Conservation (phyloP, 345 rosid species). For the Diplotaxis tenuifolia region DNA sequence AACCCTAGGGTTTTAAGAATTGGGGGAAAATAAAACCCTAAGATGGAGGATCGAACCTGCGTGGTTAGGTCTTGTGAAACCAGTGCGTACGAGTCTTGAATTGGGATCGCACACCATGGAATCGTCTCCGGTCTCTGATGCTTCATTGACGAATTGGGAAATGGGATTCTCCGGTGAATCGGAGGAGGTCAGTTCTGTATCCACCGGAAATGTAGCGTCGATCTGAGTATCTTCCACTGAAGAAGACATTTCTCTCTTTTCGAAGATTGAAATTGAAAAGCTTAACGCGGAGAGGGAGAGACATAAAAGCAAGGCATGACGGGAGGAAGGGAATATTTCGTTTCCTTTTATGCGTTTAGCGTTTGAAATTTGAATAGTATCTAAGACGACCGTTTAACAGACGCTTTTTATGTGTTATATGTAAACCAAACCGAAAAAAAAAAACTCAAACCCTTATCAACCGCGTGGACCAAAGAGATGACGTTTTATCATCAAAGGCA, state of each 20-base stretch:
- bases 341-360: conserved; percentile 8
- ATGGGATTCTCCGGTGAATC: conserved; percentile 27
- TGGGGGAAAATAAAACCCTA: too few relatives aligned
- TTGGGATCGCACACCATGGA: conserved; percentile 74
- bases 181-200: conserved; percentile 12
- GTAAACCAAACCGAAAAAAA: too few relatives aligned
- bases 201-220: conserved; percentile 18
- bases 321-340: background rate
- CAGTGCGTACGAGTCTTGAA: conserved; percentile 58
- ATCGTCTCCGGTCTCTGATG: conserved; percentile 43
- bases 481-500: too few relatives aligned
- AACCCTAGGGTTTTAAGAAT: too few relatives aligned
- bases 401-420: too few relatives aligned
- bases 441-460: too few relatives aligned
- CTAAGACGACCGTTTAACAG: conserved; percentile 20
- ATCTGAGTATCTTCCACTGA: conserved; percentile 48
- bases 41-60: conserved; percentile 42
- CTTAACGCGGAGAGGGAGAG: background rate
- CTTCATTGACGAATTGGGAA: conserved; percentile 38
- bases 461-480: too few relatives aligned
- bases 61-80: conserved; percentile 48
- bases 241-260: background rate
- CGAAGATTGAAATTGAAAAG: conserved; percentile 4
- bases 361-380: conserved; percentile 19
- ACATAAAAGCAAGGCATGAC: conserved; percentile 7